Base-by-base conservation (phyloP, 202 grass and related monocot species). In the Carex arenaria region DNA sequence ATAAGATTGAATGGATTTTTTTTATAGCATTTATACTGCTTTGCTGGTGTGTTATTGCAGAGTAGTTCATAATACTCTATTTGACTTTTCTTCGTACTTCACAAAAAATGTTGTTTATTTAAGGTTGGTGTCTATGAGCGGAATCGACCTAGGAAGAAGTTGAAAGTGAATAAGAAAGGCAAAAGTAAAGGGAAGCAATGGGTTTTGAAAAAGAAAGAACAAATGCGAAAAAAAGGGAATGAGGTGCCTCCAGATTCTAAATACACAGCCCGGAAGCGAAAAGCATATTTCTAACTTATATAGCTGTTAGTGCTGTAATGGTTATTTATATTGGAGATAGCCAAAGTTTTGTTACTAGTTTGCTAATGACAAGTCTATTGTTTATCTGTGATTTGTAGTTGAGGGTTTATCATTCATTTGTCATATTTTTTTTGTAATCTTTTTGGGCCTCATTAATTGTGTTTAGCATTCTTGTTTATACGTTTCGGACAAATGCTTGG, bases 191-290 rank as follows among this genome's bases (percentile, higher is more conserved):
- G 91, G 7, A 98, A 84, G 87, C 76, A 84, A 49, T 98, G 96
- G 91, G 83, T 98, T 5, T 78, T 93, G 82, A 93, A 78, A 86
- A 98, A 95, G 59, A 98, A 98, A 54, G 95, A 95, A 60, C 95
- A 92, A 64, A 93, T 91, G 91, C 85, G 93, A 84, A 95, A 74
- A 49, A 95, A 72, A 87, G 93, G 93, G 7, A 88, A 89, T 1
- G 83, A 78, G 9, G 91, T 98, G 26, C 96, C 96, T 0, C 80
- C 63, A 0, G 95, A 98, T 87, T 86, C 91, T 0, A 93, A 93
- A 66, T 98, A 98, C 86, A 98, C 91, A 0, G 96, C 85, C 31
- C 88, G 91, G 53, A 98, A 98, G 66, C 80, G 96, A 42, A 98
- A 98, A 64, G 83, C 85, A 61, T 80, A 87, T 57, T 98, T 98